A percentile compares a stretch with the other conserved stretches of the same genome.
These are phyloP conservation scores for Actinidia arguta DNA, from an alignment of 179 eudicot genomes.

Conservation along the genomic window DNA sequence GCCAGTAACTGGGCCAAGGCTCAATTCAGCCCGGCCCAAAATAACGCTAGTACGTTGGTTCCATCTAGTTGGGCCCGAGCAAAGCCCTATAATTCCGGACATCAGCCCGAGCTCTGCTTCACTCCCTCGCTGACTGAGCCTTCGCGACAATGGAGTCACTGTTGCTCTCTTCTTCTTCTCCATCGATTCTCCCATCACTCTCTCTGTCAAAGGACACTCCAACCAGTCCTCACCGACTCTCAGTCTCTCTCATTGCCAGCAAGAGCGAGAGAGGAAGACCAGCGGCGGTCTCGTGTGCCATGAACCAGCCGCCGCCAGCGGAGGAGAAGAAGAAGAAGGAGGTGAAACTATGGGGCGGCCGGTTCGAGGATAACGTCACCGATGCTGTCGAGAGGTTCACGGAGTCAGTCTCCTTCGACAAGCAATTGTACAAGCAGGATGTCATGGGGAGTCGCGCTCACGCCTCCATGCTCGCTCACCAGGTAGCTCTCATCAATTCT, in stretches of 20 bases:
- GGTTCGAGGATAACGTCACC: constrained; percentile 93
- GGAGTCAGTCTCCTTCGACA: constrained; percentile 92
- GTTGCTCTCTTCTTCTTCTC: constrained; percentile 16
- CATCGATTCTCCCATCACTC: neutral
- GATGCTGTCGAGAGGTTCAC: constrained; percentile 92
- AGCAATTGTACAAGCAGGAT: constrained; percentile 88
- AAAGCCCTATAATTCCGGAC: too few species aligned
- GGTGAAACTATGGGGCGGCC: constrained; percentile 94
- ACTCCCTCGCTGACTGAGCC: too few species aligned
- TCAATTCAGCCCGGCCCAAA: too few species aligned
- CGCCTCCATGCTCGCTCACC: constrained; percentile 91
- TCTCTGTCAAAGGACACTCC: neutral
- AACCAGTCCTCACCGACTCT: neutral
- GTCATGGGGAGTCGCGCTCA: constrained; percentile 93
- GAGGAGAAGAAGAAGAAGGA: constrained; percentile 58
- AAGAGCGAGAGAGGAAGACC: neutral
- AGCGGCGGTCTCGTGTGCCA: neutral
- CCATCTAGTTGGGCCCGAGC: too few species aligned
- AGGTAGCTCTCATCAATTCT: constrained; percentile 68
- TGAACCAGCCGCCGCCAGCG: neutral
- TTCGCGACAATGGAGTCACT: constrained; percentile 19
- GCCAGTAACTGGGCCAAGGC: too few species aligned
- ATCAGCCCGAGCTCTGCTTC: too few species aligned
- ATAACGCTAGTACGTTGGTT: too few species aligned
- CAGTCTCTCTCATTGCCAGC: neutral